Evolutionary conservation across 1,284 basidiomycete genomes (phyloP).

Genomic region (Retiboletus flavoniger): DNA sequence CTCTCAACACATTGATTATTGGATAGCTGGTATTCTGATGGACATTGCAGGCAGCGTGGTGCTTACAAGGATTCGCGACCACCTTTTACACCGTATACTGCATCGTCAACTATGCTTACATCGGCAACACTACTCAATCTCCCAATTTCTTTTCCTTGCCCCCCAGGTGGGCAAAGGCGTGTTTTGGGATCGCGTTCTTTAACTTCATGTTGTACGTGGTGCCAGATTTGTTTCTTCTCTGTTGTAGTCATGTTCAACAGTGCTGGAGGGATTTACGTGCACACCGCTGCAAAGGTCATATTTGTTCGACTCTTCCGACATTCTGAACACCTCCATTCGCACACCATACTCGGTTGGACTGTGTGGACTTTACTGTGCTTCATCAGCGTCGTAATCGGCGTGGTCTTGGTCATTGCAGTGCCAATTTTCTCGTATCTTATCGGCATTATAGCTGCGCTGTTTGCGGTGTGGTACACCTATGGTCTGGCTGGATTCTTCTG

Average conservation of each 20-base stretch:
- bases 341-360: constrained; percentile 56
- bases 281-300: constrained; percentile 58
- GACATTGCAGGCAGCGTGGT: constrained; percentile 46
- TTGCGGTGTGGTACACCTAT: constrained; percentile 60
- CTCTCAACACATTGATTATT: not conserved
- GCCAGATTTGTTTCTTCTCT: not conserved
- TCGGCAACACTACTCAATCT: constrained; percentile 56
- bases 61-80: constrained; percentile 52
- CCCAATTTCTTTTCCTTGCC: constrained; percentile 52
- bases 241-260: constrained; percentile 25
- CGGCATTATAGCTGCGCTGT: constrained; percentile 53
- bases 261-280: constrained; percentile 47
- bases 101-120: constrained; percentile 56
- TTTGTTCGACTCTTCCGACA: constrained; percentile 62
- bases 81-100: constrained; percentile 49
- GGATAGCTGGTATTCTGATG: constrained; percentile 2
- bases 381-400: constrained; percentile 45
- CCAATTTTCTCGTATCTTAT: constrained; percentile 57
- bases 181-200: constrained; percentile 47
- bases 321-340: constrained; percentile 54
- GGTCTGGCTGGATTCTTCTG: constrained; percentile 58
- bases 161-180: constrained; percentile 48
- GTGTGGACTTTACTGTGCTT: constrained; percentile 53
- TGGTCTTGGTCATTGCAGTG: constrained; percentile 54
- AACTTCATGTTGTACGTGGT: constrained; percentile 50